Conservation (phyloP, 768 basidiomycete genomes). For the Tylopilus felleus region DNA sequence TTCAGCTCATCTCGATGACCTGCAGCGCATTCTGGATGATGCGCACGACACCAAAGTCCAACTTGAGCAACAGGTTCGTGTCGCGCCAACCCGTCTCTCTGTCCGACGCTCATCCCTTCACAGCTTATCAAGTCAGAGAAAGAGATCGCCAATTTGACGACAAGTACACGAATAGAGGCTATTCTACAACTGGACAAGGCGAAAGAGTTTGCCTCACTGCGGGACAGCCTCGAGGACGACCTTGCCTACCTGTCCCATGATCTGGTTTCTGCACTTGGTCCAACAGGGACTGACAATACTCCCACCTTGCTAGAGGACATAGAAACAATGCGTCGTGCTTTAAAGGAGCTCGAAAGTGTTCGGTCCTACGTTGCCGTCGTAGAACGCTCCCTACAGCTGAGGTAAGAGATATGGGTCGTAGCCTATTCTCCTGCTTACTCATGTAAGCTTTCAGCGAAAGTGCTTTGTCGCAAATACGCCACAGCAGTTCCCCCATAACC, state of each 20-base stretch:
- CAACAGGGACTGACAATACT: constrained; percentile 41
- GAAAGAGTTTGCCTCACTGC: constrained; percentile 69
- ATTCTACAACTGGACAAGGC: constrained; percentile 56
- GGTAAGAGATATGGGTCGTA: constrained; percentile 43
- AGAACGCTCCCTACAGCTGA: constrained; percentile 64
- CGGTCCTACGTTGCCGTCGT: constrained; percentile 74
- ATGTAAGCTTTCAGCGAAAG: constrained; percentile 44
- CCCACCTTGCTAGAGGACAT: constrained; percentile 79
- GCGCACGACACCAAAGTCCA: constrained; percentile 40
- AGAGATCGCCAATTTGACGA: constrained; percentile 44
- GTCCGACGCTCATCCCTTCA: constrained; percentile 33
- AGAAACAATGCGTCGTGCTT: constrained; percentile 69
- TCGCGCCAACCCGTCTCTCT: constrained; percentile 14
- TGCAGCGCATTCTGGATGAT: constrained; percentile 43
- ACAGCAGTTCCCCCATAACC: constrained; percentile 39
- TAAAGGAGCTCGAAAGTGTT: constrained; percentile 75
- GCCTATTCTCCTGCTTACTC: constrained; percentile 3
- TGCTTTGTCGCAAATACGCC: constrained; percentile 52
- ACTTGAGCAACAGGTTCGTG: constrained; percentile 45
- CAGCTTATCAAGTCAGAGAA: constrained; percentile 57
- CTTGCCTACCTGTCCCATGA: constrained; percentile 63
- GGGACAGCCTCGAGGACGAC: constrained; percentile 78
- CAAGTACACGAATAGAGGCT: constrained; percentile 45
- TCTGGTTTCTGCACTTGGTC: constrained; percentile 52
- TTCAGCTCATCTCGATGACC: constrained; percentile 47